phyloP scores from a whole-genome alignment of 1,284 basidiomycete genomes.

The Tremellales sp. region DNA sequence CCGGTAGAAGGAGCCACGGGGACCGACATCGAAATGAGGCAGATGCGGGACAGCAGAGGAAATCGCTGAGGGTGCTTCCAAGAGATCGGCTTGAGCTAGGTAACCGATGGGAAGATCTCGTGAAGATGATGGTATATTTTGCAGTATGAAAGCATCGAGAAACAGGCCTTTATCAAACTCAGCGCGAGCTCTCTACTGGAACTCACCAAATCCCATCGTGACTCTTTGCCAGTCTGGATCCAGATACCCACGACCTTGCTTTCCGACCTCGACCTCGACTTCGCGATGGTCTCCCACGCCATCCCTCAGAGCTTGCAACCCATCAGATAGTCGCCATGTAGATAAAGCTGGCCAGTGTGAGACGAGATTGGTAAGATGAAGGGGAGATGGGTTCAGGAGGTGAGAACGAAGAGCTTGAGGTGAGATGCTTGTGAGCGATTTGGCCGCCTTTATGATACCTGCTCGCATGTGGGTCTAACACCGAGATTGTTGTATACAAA shows the following conservation, averaged over 20 bases:
- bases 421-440: slow-evolving; percentile 5
- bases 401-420: slow-evolving; percentile 22
- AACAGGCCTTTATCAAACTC: slow-evolving; percentile 30
- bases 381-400: slow-evolving; percentile 18
- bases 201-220: slow-evolving; percentile 38
- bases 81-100: slow-evolving; percentile 41
- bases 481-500: too few relatives aligned
- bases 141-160: slow-evolving; percentile 42
- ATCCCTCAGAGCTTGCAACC: slow-evolving; percentile 1
- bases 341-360: slow-evolving; percentile 37
- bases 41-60: slow-evolving; percentile 22
- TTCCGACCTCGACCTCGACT: slow-evolving; percentile 41
- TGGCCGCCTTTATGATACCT: not conserved
- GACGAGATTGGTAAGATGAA: slow-evolving; percentile 24
- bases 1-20: slow-evolving; percentile 27
- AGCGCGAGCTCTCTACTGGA: not conserved
- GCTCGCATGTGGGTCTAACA: too few relatives aligned
- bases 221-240: slow-evolving; percentile 35
- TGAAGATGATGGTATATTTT: slow-evolving; percentile 25
- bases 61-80: slow-evolving; percentile 22
- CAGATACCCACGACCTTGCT: slow-evolving; percentile 36
- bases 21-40: slow-evolving; percentile 28
- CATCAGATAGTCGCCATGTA: not conserved
- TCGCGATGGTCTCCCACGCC: slow-evolving; percentile 25
- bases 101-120: slow-evolving; percentile 34